Conservation (phyloP, 2,329 filamentous ascomycete species). For the Pyrenophora seminiperda region DNA sequence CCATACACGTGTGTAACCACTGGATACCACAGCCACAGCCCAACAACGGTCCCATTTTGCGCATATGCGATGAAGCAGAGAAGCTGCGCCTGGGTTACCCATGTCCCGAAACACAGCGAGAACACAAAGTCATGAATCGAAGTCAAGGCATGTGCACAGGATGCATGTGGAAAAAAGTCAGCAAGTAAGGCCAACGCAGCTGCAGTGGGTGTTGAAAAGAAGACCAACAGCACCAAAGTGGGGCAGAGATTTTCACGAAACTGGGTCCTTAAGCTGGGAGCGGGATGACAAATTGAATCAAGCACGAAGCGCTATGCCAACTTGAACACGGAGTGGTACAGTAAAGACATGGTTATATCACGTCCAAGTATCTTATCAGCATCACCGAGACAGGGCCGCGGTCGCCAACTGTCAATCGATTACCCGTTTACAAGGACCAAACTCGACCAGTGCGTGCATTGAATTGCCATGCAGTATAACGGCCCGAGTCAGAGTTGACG, state of each 20-base stretch:
- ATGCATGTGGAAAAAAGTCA: slow-evolving; percentile 36
- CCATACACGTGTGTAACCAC: slow-evolving; percentile 39
- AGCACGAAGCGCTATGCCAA: no score
- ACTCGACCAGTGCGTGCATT: no score
- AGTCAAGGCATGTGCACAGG: slow-evolving; percentile 41
- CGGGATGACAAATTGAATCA: no score
- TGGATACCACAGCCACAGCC: slow-evolving; percentile 40
- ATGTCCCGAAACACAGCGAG: slow-evolving; percentile 34
- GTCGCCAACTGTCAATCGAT: no score
- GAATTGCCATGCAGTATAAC: not conserved
- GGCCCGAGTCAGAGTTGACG: not conserved
- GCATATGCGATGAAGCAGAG: slow-evolving; percentile 38
- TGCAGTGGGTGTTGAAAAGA: not conserved
- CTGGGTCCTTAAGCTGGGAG: no score
- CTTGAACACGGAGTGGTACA: no score
- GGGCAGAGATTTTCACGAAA: not conserved
- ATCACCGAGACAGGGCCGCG: no score
- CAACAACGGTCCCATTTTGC: slow-evolving; percentile 34
- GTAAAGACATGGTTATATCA: no score
- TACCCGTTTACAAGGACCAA: no score
- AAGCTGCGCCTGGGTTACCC: slow-evolving; percentile 33
- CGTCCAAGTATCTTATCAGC: no score
- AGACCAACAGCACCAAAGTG: not conserved
- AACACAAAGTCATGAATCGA: slow-evolving; percentile 38
- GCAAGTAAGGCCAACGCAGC: slow-evolving; percentile 6